phyloP scores from a whole-genome alignment of 306 rosid species.

The Begonia masoniana region DNA sequence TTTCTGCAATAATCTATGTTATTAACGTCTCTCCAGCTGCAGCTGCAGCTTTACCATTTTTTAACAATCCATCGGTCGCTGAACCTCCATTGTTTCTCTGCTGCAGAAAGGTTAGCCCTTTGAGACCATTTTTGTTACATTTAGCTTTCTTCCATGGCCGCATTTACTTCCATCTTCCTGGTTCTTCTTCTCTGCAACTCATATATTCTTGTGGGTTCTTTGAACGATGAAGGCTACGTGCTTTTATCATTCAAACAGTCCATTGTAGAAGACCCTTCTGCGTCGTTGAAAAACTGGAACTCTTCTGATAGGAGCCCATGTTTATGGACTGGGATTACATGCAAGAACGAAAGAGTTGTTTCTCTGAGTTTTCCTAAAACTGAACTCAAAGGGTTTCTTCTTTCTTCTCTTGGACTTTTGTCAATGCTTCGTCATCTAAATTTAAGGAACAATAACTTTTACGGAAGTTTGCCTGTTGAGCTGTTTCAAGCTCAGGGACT shows the following conservation, averaged over 20 bases:
- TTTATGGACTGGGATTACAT: conserved; percentile 83
- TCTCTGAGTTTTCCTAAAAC: conserved; percentile 71
- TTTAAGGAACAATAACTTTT: conserved; percentile 63
- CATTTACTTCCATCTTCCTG: conserved; percentile 18
- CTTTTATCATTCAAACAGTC: conserved; percentile 58
- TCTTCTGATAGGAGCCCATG: conserved; percentile 68
- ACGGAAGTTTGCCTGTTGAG: conserved; percentile 53
- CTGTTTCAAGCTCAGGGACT: conserved; percentile 67
- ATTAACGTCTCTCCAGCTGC: too few species aligned
- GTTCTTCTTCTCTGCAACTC: conserved; percentile 34
- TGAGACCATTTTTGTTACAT: conserved; percentile 7
- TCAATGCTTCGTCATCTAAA: conserved; percentile 75
- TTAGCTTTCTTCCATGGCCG: conserved; percentile 23
- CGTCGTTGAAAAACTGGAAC: conserved; percentile 71
- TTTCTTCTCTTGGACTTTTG: conserved; percentile 61
- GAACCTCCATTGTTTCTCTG: too few species aligned
- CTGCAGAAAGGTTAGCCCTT: conserved; percentile 12
- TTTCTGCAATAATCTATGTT: too few species aligned
- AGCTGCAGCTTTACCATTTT: too few species aligned
- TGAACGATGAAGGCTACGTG: conserved; percentile 57
- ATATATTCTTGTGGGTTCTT: conserved; percentile 22
- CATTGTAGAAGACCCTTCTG: conserved; percentile 51
- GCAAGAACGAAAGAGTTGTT: conserved; percentile 69
- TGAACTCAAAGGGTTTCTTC: conserved; percentile 70
- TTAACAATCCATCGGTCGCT: too few species aligned